Evolutionary conservation across 2,329 filamentous ascomycete species (phyloP).

Genomic region (Pochonia chlamydosporia): DNA sequence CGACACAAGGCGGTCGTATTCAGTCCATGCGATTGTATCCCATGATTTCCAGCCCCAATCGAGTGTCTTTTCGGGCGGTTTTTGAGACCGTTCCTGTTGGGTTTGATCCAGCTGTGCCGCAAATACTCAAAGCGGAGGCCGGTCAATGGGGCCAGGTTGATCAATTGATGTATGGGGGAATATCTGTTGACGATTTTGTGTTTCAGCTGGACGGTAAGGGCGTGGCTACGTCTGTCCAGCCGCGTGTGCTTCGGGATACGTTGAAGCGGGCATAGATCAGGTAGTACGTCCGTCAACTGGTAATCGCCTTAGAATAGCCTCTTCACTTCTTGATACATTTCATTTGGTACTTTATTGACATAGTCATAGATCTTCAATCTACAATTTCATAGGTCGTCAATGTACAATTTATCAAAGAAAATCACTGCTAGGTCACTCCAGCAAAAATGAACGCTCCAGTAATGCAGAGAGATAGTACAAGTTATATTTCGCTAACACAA

Average conservation of each 20-base stretch:
- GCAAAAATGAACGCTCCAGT: too few species aligned
- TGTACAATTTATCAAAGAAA: too few species aligned
- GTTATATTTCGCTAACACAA: too few species aligned
- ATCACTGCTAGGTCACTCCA: too few species aligned
- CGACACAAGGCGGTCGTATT: neutral
- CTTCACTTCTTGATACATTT: too few species aligned
- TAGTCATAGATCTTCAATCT: too few species aligned
- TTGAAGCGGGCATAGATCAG: neutral
- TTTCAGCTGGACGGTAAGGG: conserved; percentile 7
- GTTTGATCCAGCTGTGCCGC: neutral
- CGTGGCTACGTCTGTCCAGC: conserved; percentile 1
- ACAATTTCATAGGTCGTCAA: too few species aligned
- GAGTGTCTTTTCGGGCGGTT: neutral
- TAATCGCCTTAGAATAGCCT: too few species aligned
- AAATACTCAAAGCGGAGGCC: conserved; percentile 6
- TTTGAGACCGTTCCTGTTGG: neutral
- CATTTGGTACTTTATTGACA: too few species aligned
- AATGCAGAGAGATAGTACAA: too few species aligned
- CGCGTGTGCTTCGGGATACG: conserved; percentile 7
- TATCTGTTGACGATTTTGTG: conserved; percentile 13
- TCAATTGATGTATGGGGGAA: conserved; percentile 12
- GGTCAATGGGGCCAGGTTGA: conserved; percentile 9
- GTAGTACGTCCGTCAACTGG: too few species aligned
- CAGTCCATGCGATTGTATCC: neutral
- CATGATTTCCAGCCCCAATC: neutral